These are phyloP conservation scores for Eucalyptus shirleyi DNA, from an alignment of 345 rosid genomes.

Conservation along the genomic window DNA sequence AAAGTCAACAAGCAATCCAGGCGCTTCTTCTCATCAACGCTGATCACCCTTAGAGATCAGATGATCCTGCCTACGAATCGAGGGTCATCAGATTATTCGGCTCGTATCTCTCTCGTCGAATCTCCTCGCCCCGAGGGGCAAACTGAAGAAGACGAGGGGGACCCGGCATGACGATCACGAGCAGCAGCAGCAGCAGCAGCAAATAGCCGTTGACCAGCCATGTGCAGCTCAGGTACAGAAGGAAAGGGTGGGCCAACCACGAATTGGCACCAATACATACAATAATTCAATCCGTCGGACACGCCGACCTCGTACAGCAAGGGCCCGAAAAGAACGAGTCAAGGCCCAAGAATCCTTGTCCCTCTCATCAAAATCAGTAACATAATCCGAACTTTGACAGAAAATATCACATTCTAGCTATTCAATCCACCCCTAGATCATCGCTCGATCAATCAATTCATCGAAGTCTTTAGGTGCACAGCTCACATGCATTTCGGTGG, in stretches of 20 bases:
- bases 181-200: neutral
- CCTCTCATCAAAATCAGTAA: neutral
- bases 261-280: neutral
- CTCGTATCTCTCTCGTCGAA: neutral
- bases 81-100: neutral
- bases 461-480: neutral
- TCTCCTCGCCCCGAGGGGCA: neutral
- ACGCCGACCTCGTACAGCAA: neutral
- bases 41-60: neutral
- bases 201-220: neutral
- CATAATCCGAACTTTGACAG: neutral
- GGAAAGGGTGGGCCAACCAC: neutral
- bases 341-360: neutral
- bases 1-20: neutral
- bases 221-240: neutral
- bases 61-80: neutral
- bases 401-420: neutral
- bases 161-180: neutral
- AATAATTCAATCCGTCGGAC: neutral
- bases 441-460: neutral
- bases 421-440: neutral
- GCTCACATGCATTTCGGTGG: neutral
- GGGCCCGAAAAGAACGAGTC: neutral
- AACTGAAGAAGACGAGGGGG: neutral
- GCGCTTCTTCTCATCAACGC: neutral